Evolutionary conservation across 2,329 filamentous ascomycete species (phyloP), one percentile per base, ranked within the genome.

Genomic region (Acrocalymma vagum): DNA sequence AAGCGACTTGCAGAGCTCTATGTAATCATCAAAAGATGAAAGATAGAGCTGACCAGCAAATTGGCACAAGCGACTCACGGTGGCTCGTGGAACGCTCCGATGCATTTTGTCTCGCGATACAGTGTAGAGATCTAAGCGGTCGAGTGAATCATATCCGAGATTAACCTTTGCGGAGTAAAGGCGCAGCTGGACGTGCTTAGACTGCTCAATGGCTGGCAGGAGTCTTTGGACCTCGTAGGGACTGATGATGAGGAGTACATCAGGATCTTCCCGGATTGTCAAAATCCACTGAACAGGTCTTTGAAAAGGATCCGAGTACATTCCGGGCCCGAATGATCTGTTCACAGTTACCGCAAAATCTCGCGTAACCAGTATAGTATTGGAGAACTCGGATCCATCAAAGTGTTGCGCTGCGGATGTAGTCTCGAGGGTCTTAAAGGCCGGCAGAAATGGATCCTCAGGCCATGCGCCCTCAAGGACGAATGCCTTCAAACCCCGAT

Each of bases 1-100:
- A 0, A 87, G 63, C 24, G 75, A 77, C 1, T 66, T 54, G 42
- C 81, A 84, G 0, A 77, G 57, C 1, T 67, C 55, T 0, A 61
- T 48, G 47, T 88, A 89, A 32, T 86, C 77, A 0, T 68, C 43
- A 27, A 74, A 80, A 0, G 71, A 74, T 0, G 55, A 60, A 11
- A 88, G 68, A 52, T 88, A 88, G 0, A 88, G 71, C 42, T 87
- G 83, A 0, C 86, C 86, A 0, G 86, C 74, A 38, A 89, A 88
- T 0, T 88, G 63, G 30, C 85, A 84, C 0, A 89, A 73, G 38
- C 80, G 71, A 0, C 72, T 65, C 0, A 70, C 55, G n/a, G n/a
- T n/a, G n/a, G n/a, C n/a, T n/a, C n/a, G n/a, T n/a, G n/a, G n/a
- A n/a, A n/a, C n/a, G n/a, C n/a, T n/a, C n/a, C n/a, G n/a, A n/a